Evolutionary conservation across 305 asterid genomes (phyloP), one percentile per base, ranked within the genome.

Genomic region (Euphrasia arctica): DNA sequence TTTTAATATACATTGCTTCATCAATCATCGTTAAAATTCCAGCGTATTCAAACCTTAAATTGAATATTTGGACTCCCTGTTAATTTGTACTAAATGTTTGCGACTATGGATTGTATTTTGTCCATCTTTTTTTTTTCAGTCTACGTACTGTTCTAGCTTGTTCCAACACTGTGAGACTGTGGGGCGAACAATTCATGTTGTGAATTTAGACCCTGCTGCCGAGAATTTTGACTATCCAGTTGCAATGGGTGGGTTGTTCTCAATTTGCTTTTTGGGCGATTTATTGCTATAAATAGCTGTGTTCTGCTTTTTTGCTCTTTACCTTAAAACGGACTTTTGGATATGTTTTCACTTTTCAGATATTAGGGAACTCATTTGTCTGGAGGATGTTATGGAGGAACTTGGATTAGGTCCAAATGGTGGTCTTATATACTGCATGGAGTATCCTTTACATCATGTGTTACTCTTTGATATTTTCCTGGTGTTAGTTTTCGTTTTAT

Each of bases 311-410:
- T 65, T 70, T 51, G 29, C 14, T 14, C n/a, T 66, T 41, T 25
- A 58, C 31, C 52, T 66, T 65, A 72, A 39, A 31, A 18, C 34
- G 56, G 58, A 41, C 31, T 42, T 60, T 48, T 54, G 59, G 36
- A 25, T 22, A 54, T 60, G 25, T 18, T 18, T 18, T 18, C 22
- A 18, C 22, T 72, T 73, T 54, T 66, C 82, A 92, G 98, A 92
- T 75, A 84, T 92, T 63, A 77, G 94, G 77, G 97, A 92, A 60
- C 96, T 87, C 66, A 75, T 92, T 72, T 82, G 85, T 50, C 75
- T 92, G 79, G 97, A 92, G 70, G 96, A 92, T 74, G 98, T 85
- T 62, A 92, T 92, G 98, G 97, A 89, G 80, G 95, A 89, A 70
- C 88, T 89, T 57, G 89, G 88, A 56, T 78, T 92, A 70, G 97